Conservation (phyloP, 2,329 filamentous ascomycete genomes). For the Aspergillus caelatus region DNA sequence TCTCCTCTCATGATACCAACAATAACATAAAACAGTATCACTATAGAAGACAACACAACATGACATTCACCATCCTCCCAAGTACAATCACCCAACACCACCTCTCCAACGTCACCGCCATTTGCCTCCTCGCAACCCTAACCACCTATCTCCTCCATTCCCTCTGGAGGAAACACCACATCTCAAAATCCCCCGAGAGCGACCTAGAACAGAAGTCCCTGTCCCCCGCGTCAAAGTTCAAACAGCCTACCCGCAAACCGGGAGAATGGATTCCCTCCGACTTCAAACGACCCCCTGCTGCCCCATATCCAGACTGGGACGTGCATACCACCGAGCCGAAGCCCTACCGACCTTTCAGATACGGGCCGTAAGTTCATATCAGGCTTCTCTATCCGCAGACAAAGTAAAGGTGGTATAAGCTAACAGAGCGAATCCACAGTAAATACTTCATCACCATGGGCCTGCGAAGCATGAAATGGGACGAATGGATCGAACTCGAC, state of each 20-base stretch:
- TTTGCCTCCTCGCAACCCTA: constrained; percentile 33
- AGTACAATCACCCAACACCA: constrained; percentile 12
- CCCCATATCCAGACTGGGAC: constrained; percentile 70
- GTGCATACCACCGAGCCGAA: constrained; percentile 70
- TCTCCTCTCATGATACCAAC: neutral
- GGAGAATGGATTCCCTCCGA: constrained; percentile 61
- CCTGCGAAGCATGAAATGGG: constrained; percentile 67
- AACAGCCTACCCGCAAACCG: constrained; percentile 41
- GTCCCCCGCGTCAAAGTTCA: constrained; percentile 31
- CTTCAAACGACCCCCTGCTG: constrained; percentile 63
- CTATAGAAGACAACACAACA: neutral
- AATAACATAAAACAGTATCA: neutral
- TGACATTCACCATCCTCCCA: neutral
- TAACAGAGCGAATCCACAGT: constrained; percentile 22
- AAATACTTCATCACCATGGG: constrained; percentile 79
- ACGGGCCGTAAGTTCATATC: constrained; percentile 60
- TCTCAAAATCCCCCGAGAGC: neutral
- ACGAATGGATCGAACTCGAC: constrained; percentile 82
- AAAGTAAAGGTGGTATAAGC: neutral
- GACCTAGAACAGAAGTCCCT: constrained; percentile 47
- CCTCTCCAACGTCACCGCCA: constrained; percentile 31
- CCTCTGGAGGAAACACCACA: neutral
- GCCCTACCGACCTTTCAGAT: constrained; percentile 76
- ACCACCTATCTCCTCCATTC: constrained; percentile 31
- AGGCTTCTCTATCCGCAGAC: neutral